A percentile compares a stretch with the other conserved stretches of the same genome.
These are phyloP conservation scores for Coffea canephora DNA, from an alignment of 257 asterid species.

Conservation along the genomic window DNA sequence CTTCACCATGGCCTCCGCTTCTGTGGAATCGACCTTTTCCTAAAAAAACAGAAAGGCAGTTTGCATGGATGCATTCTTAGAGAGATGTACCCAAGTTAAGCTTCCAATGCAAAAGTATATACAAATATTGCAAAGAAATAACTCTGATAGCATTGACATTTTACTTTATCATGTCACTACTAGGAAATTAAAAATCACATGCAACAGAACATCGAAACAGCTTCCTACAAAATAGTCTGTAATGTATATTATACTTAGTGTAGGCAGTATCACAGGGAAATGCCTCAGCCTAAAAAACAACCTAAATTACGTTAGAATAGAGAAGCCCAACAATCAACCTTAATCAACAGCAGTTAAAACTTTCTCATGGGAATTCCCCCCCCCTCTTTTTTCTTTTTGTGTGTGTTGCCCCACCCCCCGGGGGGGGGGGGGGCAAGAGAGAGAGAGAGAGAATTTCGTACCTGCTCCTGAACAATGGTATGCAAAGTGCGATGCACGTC, in stretches of 20 bases:
- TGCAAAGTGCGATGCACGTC: slow-evolving; percentile 77
- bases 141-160: background rate
- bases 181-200: background rate
- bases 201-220: background rate
- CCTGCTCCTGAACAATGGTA: slow-evolving; percentile 67
- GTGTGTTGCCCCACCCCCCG: no score
- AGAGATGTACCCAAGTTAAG: background rate
- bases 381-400: no score
- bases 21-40: slow-evolving; percentile 57
- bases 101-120: background rate
- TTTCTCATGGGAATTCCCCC: background rate
- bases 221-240: background rate
- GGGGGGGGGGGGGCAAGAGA: background rate
- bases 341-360: background rate
- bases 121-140: background rate
- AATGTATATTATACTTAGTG: no score
- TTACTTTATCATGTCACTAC: background rate
- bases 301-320: background rate
- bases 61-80: background rate
- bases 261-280: background rate
- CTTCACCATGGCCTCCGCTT: slow-evolving; percentile 69
- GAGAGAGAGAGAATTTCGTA: slow-evolving; percentile 15
- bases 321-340: background rate
- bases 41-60: slow-evolving; percentile 17
- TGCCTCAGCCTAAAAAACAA: background rate